These are phyloP conservation scores for Xylaria hypoxylon DNA, from an alignment of 2,329 filamentous ascomycete species.

Conservation along the genomic window DNA sequence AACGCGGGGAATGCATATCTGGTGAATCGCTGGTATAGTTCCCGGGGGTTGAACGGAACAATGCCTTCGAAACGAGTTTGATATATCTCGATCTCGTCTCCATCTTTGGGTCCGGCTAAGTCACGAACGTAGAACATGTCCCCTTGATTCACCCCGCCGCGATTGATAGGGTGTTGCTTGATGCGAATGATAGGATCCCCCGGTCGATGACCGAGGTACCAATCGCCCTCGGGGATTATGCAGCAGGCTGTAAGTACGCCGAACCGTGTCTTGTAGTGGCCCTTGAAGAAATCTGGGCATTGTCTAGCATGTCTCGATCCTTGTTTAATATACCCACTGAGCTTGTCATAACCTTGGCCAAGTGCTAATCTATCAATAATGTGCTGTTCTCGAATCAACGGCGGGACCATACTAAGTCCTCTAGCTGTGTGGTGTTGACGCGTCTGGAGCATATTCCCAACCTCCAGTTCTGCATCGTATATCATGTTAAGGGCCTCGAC, in stretches of 20 bases:
- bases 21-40: constrained; percentile 22
- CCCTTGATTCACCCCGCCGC: not conserved
- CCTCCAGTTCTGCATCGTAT: not conserved
- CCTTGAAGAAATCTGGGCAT: not conserved
- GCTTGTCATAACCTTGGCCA: not conserved
- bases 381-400: not conserved
- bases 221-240: not conserved
- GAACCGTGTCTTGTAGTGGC: constrained; percentile 6
- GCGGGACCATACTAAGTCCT: not conserved
- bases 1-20: constrained; percentile 21
- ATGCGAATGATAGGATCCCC: constrained; percentile 34
- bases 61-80: constrained; percentile 30
- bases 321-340: not conserved
- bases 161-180: not conserved
- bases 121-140: constrained; percentile 18
- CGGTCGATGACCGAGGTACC: constrained; percentile 36
- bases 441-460: not conserved
- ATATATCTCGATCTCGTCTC: not conserved
- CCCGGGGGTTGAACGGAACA: constrained; percentile 32
- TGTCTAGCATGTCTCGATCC: constrained; percentile 1
- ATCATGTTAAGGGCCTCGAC: not conserved
- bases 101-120: constrained; percentile 4
- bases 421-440: too few relatives aligned
- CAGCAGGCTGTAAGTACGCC: constrained; percentile 15
- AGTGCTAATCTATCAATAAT: not conserved